Conservation (phyloP, 2,329 filamentous ascomycete genomes). For the Sporothrix globosa region DNA sequence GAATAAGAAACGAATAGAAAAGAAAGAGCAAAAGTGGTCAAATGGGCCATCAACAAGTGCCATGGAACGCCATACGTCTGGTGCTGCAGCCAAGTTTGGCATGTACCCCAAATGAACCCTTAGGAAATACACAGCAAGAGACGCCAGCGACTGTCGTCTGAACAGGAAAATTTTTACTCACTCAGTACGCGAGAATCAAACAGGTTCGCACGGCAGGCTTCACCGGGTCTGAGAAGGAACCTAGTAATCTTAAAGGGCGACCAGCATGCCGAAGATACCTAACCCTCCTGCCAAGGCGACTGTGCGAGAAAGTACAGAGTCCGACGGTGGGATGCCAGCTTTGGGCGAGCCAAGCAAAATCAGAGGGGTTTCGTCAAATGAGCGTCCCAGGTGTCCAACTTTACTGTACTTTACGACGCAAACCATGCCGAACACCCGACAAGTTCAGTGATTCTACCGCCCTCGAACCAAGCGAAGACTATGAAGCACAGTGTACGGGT, state of each 20-base stretch:
- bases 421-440: conserved; percentile 21
- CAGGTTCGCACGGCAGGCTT: neutral
- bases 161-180: neutral
- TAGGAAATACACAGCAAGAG: neutral
- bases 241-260: neutral
- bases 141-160: neutral
- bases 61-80: conserved; percentile 13
- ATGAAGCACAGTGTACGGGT: neutral
- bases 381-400: neutral
- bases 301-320: neutral
- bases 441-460: neutral
- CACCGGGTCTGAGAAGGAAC: neutral
- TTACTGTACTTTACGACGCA: neutral
- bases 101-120: neutral
- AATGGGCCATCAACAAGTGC: neutral
- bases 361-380: neutral
- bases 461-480: neutral
- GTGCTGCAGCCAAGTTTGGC: neutral
- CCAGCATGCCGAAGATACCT: conserved; percentile 22
- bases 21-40: neutral
- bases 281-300: conserved; percentile 17
- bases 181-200: neutral
- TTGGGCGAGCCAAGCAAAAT: conserved; percentile 7
- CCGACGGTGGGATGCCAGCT: conserved; percentile 11
- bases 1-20: neutral